Base-by-base conservation (phyloP, 495 filamentous ascomycete species). In the Diplogelasinospora grovesii region DNA sequence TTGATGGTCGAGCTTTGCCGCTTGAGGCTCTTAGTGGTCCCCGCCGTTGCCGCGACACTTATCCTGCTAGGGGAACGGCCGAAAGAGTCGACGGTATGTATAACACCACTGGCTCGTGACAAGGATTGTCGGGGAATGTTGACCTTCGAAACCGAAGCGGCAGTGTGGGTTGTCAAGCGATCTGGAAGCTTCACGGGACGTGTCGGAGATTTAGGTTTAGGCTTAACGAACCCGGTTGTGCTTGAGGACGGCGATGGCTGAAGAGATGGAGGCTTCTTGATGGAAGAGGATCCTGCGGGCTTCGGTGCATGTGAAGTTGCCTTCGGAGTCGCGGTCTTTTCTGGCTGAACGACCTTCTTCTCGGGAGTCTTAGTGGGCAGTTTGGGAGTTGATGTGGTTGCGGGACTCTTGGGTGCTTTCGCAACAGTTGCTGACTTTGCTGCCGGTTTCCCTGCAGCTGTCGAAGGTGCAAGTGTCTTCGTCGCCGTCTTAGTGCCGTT, bases 141-240 rank as follows among this genome's bases (percentile, higher is more conserved):
- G 36, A 60, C 38, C 58, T 78, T 87, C 8, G 74, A 73, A 4
- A 68, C 69, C 26, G 76, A 81, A 4, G 84, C 64, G 11, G 75
- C 69, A 5, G 79, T 85, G 26, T 77, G 74, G 15, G 82, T 73
- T 2, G 77, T 78, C 33, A 81, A 59, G 19, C 82, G 74, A 31
- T 71, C 53, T 21, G 82, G 75, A 22, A 82, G 64, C 39, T 75
- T 77, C 48, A 75, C 63, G 11, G 82, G 73, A 34, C 70, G 72
- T 5, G 80, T 82, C 1, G 82, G 81, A 13, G 83, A 85, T 46
- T 74, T 82, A 11, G 75, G 57, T 49, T 70, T 73, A 15, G 79
- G 69, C 52, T 83, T 85, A 22, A 61, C 59, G 48, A 70, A 68
- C n/a, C 62, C 65, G 39, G 57, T n/a, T n/a, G n/a, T 60, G 30